Evolutionary conservation across 805 yeast species (phyloP).

Genomic region (Pichia nakasei): DNA sequence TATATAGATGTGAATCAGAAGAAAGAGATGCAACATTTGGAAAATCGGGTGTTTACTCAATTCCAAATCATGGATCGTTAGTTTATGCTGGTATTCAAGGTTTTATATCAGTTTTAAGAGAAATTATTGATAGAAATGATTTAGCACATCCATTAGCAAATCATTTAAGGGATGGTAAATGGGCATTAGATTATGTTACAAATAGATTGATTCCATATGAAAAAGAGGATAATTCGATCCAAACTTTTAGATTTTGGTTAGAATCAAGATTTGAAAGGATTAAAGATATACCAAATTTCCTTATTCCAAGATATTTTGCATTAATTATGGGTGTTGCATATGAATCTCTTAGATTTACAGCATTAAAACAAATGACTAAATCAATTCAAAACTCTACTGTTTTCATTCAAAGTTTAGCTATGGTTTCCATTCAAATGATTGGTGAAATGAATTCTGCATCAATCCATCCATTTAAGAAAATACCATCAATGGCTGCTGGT

Average conservation of each 20-base stretch:
- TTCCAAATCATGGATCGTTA: conserved; percentile 67
- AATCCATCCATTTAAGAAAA: conserved; percentile 49
- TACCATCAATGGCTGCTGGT: conserved; percentile 89
- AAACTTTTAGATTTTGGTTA: conserved; percentile 63
- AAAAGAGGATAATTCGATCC: conserved; percentile 36
- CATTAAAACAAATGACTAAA: conserved; percentile 46
- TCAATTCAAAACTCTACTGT: conserved; percentile 52
- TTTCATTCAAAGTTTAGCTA: conserved; percentile 71
- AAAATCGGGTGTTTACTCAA: conserved; percentile 56
- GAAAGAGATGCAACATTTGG: conserved; percentile 78
- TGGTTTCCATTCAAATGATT: conserved; percentile 82
- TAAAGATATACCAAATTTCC: conserved; percentile 61
- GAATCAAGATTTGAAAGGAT: conserved; percentile 53
- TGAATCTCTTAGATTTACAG: conserved; percentile 67
- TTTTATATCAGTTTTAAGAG: conserved; percentile 64
- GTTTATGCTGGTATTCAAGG: conserved; percentile 92
- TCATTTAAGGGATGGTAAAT: conserved; percentile 71
- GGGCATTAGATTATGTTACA: conserved; percentile 80
- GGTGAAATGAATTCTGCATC: conserved; percentile 70
- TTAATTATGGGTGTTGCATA: conserved; percentile 75
- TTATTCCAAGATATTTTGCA: conserved; percentile 83
- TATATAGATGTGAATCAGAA: conserved; percentile 78
- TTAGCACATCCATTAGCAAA: conserved; percentile 77
- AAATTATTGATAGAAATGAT: conserved; percentile 59
- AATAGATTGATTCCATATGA: conserved; percentile 51